Percentiles rank a stretch among this genome's conserved stretches.
Evolutionary conservation across 306 rosid genomes (phyloP).

Genomic region (Styphnolobium japonicum): DNA sequence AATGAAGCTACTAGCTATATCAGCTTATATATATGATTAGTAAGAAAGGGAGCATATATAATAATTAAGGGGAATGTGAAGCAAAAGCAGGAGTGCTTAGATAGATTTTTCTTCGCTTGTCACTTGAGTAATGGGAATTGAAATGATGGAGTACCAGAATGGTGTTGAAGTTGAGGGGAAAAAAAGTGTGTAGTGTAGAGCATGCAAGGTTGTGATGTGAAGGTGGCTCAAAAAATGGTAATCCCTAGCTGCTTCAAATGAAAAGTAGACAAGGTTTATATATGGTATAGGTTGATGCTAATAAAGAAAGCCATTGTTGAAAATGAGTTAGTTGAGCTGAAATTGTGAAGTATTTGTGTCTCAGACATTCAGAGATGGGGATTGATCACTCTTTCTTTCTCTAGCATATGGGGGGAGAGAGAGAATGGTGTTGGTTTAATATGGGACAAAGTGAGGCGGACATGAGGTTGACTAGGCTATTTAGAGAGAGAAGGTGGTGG

Average conservation of each 20-base stretch:
- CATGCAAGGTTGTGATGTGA: slow-evolving; percentile 27
- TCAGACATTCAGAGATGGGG: slow-evolving; percentile 63
- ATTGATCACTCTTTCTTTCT: slow-evolving; percentile 46
- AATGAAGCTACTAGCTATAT: neutral
- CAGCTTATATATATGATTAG: neutral
- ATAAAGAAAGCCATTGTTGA: slow-evolving; percentile 23
- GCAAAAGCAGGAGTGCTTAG: slow-evolving; percentile 14
- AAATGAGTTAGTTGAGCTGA: slow-evolving; percentile 39
- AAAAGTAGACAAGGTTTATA: slow-evolving; percentile 35
- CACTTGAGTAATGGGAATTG: slow-evolving; percentile 12
- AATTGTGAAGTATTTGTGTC: slow-evolving; percentile 38
- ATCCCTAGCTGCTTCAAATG: slow-evolving; percentile 5
- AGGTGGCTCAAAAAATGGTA: slow-evolving; percentile 20
- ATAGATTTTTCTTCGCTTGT: neutral
- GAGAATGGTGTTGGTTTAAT: slow-evolving; percentile 44
- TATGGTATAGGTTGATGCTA: slow-evolving; percentile 36
- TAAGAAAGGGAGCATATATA: neutral
- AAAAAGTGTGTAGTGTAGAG: neutral
- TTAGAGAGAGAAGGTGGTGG: neutral
- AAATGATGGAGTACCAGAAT: slow-evolving; percentile 20
- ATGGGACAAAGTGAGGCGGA: slow-evolving; percentile 52
- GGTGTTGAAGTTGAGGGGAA: slow-evolving; percentile 18
- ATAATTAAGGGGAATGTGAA: neutral
- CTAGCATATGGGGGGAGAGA: slow-evolving; percentile 4
- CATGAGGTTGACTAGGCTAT: slow-evolving; percentile 60